These are phyloP conservation scores for Suillus decipiens DNA, from an alignment of 768 basidiomycete genomes.

Conservation along the genomic window DNA sequence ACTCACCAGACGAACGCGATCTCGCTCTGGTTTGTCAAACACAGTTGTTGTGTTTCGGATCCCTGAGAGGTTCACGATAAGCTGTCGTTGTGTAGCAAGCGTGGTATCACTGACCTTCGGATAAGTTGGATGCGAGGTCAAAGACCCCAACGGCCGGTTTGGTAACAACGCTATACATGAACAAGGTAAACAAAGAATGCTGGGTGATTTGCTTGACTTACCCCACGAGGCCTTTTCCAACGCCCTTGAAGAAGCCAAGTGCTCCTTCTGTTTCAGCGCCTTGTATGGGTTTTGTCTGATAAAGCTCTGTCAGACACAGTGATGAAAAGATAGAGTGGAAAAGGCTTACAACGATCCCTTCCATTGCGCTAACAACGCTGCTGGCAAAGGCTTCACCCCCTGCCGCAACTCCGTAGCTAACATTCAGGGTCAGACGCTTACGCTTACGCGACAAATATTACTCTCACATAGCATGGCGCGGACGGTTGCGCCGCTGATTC, in stretches of 20 bases:
- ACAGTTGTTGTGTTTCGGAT: slow-evolving; percentile 99
- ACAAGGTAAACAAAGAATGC: slow-evolving; percentile 4
- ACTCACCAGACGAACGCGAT: slow-evolving; percentile 79
- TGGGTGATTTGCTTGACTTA: slow-evolving; percentile 31
- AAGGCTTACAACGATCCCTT: slow-evolving; percentile 81
- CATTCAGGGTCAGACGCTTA: neutral
- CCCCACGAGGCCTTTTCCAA: slow-evolving; percentile 97
- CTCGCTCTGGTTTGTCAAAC: slow-evolving; percentile 89
- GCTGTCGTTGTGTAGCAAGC: neutral
- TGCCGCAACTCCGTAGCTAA: slow-evolving; percentile 91
- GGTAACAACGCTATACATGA: slow-evolving; percentile 69
- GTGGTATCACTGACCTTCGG: slow-evolving; percentile 64
- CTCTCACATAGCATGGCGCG: slow-evolving; percentile 89
- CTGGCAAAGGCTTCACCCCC: slow-evolving; percentile 94
- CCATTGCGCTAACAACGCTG: slow-evolving; percentile 93
- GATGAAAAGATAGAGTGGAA: neutral
- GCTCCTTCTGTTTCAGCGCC: slow-evolving; percentile 95
- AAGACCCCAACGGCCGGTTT: slow-evolving; percentile 98
- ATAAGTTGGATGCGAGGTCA: slow-evolving; percentile 92
- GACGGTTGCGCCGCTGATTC: slow-evolving; percentile 90
- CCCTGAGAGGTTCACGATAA: slow-evolving; percentile 46
- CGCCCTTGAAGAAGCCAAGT: slow-evolving; percentile 95
- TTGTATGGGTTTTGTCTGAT: slow-evolving; percentile 92
- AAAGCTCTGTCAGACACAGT: slow-evolving; percentile 12
- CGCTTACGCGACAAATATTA: neutral